Evolutionary conservation across 805 yeast genomes (phyloP).

Genomic region (Naumovozyma dairenensis): DNA sequence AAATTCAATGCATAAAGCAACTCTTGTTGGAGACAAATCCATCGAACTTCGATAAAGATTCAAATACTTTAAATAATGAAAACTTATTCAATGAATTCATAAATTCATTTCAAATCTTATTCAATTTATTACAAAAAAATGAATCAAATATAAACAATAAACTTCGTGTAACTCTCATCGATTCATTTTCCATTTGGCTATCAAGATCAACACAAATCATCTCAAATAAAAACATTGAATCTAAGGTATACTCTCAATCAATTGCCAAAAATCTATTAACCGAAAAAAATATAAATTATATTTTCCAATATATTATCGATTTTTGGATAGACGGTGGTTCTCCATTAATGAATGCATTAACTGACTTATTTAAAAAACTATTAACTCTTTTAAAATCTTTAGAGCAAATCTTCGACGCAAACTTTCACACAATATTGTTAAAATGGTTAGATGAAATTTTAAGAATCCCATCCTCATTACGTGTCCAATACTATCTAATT

Average conservation of each 20-base stretch:
- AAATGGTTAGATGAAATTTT: constrained; percentile 41
- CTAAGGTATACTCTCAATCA: constrained; percentile 5
- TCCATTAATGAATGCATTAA: constrained; percentile 59
- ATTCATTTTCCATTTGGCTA: constrained; percentile 57
- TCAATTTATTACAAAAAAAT: constrained; percentile 4
- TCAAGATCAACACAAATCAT: constrained; percentile 41
- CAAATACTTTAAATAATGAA: no score
- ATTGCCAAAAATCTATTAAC: constrained; percentile 12
- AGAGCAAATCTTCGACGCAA: constrained; percentile 11
- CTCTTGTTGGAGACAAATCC: no score
- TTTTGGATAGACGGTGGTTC: constrained; percentile 65
- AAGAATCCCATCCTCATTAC: constrained; percentile 38
- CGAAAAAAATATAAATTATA: constrained; percentile 18
- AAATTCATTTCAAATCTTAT: constrained; percentile 4
- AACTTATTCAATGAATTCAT: constrained; percentile 5
- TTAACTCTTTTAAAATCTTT: constrained; percentile 32
- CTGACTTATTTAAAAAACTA: constrained; percentile 48
- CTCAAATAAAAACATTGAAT: constrained; percentile 12
- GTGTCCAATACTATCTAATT: constrained; percentile 52
- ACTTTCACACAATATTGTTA: constrained; percentile 24
- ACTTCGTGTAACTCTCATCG: constrained; percentile 37
- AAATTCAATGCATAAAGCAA: no score
- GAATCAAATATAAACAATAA: constrained; percentile 6
- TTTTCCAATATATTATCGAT: constrained; percentile 50
- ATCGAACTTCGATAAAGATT: no score